These are phyloP conservation scores for Sordariomycetes sp. DNA, from an alignment of 2,329 filamentous ascomycete genomes.

Conservation along the genomic window DNA sequence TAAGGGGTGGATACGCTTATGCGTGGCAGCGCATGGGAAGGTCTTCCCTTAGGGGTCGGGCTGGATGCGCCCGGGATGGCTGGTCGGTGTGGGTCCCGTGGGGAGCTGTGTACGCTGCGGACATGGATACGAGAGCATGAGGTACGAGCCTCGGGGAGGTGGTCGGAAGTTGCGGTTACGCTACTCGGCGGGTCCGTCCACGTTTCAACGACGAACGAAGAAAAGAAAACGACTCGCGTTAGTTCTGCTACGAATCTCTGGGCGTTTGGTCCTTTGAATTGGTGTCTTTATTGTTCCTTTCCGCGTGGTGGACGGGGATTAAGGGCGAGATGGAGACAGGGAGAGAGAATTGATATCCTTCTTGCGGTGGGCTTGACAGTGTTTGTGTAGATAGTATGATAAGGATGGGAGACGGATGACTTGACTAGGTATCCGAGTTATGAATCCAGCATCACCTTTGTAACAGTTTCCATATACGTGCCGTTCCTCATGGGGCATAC, in stretches of 20 bases:
- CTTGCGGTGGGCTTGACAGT: neutral
- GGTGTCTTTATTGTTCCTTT: neutral
- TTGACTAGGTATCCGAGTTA: neutral
- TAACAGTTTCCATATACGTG: neutral
- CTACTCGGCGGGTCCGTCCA: neutral
- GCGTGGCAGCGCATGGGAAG: neutral
- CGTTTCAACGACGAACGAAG: neutral
- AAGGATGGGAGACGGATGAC: neutral
- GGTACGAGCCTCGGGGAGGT: neutral
- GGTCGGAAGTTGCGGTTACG: neutral
- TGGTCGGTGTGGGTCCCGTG: too few relatives aligned
- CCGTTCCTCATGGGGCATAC: neutral
- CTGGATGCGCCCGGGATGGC: neutral
- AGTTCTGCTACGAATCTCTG: neutral
- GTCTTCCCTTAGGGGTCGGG: neutral
- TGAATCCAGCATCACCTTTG: neutral
- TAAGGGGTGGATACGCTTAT: conserved; percentile 20
- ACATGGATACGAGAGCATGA: neutral
- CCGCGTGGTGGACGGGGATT: too few relatives aligned
- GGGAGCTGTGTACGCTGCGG: neutral
- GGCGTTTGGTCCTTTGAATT: neutral
- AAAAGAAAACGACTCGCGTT: neutral
- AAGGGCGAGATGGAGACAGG: neutral
- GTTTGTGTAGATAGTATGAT: neutral
- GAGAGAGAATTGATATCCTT: neutral